Evolutionary conservation across 75 land plant genomes (phyloP), one percentile per base, ranked within the genome.

Genomic region (Picea glauca): DNA sequence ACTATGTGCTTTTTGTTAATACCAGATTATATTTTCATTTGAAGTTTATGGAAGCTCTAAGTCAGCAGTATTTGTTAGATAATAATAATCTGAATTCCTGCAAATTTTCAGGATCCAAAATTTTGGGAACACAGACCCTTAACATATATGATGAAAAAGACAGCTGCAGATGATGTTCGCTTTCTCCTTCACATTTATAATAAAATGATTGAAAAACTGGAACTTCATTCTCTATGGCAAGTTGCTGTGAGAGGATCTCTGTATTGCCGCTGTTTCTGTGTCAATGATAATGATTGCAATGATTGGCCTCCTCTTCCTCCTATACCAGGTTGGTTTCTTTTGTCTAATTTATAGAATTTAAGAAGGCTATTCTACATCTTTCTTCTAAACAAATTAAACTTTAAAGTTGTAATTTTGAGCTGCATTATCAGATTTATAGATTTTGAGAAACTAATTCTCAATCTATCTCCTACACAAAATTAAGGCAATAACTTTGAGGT

Each of bases 81-180:
- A 50, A 13, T 54, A 18, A 62, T 18, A 21, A 38, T 54, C 75
- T 73, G 75, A 73, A 21, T 43, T 73, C 26, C 4, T 43, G 9
- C 31, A 50, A 54, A 43, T 76, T 75, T 80, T 63, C 88, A 96
- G 99, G 94, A 94, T 77, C 93, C 93, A 33, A 40, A 78, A 40
- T 92, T 94, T 72, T 96, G 99, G 99, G 88, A 84, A 20, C 82
- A 84, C 74, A 87, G 99, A 82, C 99, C 98, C 33, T 78, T 95
- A 80, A 87, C 93, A 60, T 91, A 89, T 57, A 82, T 87, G 82
- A 94, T 96, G 98, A 88, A 90, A 77, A 93, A 90, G 78, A 90
- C 87, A 20, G 99, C 99, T 79, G 90, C 89, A 35, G 98, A 94
- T 85, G 99, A 96, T 91, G 98, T 96, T 54, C 94, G 98, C 26